These are phyloP conservation scores for Chlorella sorokiniana DNA, from an alignment of 139 green algal genomes.

Conservation along the genomic window DNA sequence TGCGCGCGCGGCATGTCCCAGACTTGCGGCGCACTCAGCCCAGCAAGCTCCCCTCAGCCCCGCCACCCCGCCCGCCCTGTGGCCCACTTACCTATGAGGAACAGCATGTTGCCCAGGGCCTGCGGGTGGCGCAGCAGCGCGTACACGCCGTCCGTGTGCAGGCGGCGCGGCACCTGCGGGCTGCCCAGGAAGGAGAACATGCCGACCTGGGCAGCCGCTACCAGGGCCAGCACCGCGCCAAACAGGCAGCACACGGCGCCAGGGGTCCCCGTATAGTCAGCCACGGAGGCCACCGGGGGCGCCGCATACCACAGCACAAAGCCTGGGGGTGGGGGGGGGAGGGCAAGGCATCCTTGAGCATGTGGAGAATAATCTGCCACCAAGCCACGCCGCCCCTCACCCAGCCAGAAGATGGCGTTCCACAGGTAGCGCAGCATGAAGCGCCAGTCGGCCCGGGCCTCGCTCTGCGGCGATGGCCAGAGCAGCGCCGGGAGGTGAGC, in stretches of 20 bases:
- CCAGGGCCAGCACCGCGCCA: constrained; percentile 23
- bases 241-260: constrained; percentile 37
- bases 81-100: constrained; percentile 31
- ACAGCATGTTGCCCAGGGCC: constrained; percentile 44
- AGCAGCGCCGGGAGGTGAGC: background rate
- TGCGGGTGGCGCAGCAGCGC: constrained; percentile 46
- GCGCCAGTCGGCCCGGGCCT: constrained; percentile 32
- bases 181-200: constrained; percentile 41
- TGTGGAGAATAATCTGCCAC: background rate
- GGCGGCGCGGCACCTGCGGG: constrained; percentile 24
- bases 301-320: constrained; percentile 48
- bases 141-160: constrained; percentile 39
- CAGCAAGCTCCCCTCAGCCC: too few relatives aligned
- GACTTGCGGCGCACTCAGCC: too few relatives aligned
- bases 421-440: constrained; percentile 35
- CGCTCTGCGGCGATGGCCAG: background rate
- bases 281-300: constrained; percentile 8
- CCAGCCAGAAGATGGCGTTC: constrained; percentile 46
- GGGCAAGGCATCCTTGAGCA: background rate
- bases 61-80: too few relatives aligned
- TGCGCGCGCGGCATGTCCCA: too few relatives aligned
- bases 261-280: constrained; percentile 28
- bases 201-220: constrained; percentile 25
- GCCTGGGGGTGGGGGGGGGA: background rate
- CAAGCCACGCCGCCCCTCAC: background rate